Base-by-base conservation (phyloP, 495 filamentous ascomycete species). In the Trichocladium antarcticum region DNA sequence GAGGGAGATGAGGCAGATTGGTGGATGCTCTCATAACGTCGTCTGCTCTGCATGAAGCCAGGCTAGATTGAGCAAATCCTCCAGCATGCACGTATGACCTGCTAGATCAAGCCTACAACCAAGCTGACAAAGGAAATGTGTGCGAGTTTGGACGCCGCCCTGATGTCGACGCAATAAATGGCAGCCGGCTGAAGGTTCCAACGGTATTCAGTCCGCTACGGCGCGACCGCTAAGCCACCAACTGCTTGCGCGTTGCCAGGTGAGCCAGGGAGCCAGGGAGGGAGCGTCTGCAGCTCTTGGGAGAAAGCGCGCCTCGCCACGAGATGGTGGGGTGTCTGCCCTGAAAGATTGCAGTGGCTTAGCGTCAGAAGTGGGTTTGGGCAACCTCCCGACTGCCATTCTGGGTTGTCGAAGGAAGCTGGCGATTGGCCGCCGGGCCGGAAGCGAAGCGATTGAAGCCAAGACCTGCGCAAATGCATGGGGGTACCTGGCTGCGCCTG, bases 31-130 rank as follows among this genome's bases (percentile, higher is more conserved):
- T 28, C 37, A 37, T 42, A 39, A 34, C 51, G 44, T 51, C 42
- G 15, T 15, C 29, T 38, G 21, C 3, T 42, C 20, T 45, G 45
- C 45, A 47, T 19, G 44, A 41, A 39, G 39, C 45, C 45, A 47
- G 21, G 11, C 51, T 39, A 3, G 45, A 53, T 53, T 44, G 24
- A 42, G 51, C 45, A 53, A 31, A 17, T 42, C 27, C 4, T 41
- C 20, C 38, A 41, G 32, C 20, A 32, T 32, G 31, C 31, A 10
- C 31, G 10, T 6, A 14, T 10, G 12, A 32, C 31, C 12, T 45
- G 36, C 49, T 51, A 7, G 21, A 44, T 44, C 49, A 14, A 35
- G 41, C 34, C 21, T 45, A 20, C 31, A 11, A n/a, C n/a, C n/a
- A n/a, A n/a, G n/a, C n/a, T n/a, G n/a, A n/a, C n/a, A n/a, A n/a